These are phyloP conservation scores for Allium fistulosum DNA, from an alignment of 106 monocot species.

Conservation along the genomic window DNA sequence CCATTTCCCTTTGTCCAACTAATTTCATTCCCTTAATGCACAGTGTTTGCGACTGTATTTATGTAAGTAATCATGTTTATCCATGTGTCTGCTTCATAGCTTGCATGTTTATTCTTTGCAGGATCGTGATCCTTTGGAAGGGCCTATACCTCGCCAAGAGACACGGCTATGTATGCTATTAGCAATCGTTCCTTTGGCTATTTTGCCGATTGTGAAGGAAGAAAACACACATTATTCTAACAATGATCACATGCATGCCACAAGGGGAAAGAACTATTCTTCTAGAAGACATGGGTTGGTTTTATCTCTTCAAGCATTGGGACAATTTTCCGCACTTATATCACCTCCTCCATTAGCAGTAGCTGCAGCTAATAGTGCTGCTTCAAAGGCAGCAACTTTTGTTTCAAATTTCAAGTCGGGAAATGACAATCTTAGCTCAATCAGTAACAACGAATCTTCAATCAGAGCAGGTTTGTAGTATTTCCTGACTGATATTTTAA, in stretches of 20 bases:
- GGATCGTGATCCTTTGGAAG: constrained; percentile 77
- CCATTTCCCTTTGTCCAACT: no score
- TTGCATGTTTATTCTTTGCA: constrained; percentile 14
- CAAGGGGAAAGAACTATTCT: constrained; percentile 25
- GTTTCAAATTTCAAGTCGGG: constrained; percentile 50
- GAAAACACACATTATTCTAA: constrained; percentile 20
- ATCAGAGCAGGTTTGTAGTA: constrained; percentile 52
- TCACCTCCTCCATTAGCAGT: constrained; percentile 61
- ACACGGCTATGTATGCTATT: constrained; percentile 77
- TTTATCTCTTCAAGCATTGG: constrained; percentile 69
- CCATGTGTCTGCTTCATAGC: neutral
- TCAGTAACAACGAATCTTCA: constrained; percentile 27
- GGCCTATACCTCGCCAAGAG: constrained; percentile 82
- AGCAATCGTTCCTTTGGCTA: constrained; percentile 71
- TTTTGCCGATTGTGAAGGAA: constrained; percentile 48
- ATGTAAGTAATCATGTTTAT: no score
- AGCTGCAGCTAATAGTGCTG: constrained; percentile 74
- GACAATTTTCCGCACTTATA: constrained; percentile 63
- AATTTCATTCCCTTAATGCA: no score
- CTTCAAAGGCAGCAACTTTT: constrained; percentile 75
- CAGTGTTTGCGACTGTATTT: no score
- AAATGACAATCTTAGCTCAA: constrained; percentile 17
- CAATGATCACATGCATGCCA: constrained; percentile 7
- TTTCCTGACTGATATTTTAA: neutral
- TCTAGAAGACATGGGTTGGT: constrained; percentile 64